Conservation (phyloP, 352 stramenopile genomes). For the Globisporangium cylindrosporum region DNA sequence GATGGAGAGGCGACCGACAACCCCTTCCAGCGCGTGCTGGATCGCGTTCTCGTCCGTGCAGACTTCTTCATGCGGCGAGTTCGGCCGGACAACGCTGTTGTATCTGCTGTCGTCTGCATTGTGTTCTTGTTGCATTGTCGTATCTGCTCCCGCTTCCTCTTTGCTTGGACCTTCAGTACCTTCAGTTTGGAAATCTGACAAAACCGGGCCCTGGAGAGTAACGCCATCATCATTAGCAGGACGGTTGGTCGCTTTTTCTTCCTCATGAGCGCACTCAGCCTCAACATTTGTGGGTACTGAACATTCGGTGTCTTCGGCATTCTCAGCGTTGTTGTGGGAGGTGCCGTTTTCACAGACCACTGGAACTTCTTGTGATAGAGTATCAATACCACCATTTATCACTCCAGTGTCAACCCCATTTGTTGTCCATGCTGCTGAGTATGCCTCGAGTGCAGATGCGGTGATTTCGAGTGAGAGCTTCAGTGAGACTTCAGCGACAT, state of each 20-base stretch:
- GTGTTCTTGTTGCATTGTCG: neutral
- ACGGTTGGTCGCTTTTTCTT: no score
- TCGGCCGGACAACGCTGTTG: neutral
- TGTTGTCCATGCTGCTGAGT: neutral
- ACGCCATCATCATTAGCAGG: neutral
- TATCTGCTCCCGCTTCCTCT: neutral
- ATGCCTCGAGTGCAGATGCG: slow-evolving; percentile 9
- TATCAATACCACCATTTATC: neutral
- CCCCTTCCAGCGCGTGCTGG: neutral
- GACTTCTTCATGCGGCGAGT: slow-evolving; percentile 9
- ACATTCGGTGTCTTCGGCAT: neutral
- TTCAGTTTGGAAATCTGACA: neutral
- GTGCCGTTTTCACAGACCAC: neutral
- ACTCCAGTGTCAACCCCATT: neutral
- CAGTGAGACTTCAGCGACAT: neutral
- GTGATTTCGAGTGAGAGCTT: slow-evolving; percentile 7
- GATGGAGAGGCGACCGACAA: neutral
- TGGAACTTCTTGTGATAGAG: neutral
- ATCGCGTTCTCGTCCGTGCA: slow-evolving; percentile 6
- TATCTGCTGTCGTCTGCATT: neutral
- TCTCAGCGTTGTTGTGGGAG: neutral
- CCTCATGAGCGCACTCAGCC: neutral
- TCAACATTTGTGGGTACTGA: neutral
- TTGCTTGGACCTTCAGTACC: neutral
- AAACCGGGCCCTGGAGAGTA: neutral